Evolutionary conservation across 164 flowering plant genomes (phyloP).

Genomic region (Sextonia rubra): DNA sequence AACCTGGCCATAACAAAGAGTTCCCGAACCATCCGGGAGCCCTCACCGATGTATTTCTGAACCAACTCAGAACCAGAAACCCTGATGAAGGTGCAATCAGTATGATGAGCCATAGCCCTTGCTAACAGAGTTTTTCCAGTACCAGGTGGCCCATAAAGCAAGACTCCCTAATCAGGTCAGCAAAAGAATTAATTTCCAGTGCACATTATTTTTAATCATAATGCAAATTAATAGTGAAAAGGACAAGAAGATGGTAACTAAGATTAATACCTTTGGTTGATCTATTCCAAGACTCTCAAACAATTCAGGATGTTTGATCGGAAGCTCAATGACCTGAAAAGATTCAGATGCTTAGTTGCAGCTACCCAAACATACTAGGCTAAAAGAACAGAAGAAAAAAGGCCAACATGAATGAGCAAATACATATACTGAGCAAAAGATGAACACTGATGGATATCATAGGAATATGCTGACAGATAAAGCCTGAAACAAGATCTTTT

Average conservation of each 20-base stretch:
- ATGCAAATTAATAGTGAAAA: background rate
- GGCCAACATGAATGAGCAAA: background rate
- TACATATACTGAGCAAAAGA: background rate
- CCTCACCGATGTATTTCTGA: constrained; percentile 96
- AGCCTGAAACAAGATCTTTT: background rate
- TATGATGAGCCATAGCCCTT: constrained; percentile 96
- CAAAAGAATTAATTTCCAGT: background rate
- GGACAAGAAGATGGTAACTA: background rate
- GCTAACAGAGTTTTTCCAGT: constrained; percentile 96
- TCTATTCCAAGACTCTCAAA: constrained; percentile 98
- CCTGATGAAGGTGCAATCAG: constrained; percentile 91
- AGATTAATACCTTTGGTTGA: constrained; percentile 75
- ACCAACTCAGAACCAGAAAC: constrained; percentile 95
- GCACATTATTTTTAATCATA: background rate
- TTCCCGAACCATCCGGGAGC: constrained; percentile 94
- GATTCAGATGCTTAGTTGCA: background rate
- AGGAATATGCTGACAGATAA: background rate
- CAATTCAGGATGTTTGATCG: constrained; percentile 92
- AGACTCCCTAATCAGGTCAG: constrained; percentile 55
- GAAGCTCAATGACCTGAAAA: constrained; percentile 91
- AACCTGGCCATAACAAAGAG: constrained; percentile 98
- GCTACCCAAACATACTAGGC: background rate
- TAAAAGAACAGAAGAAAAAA: background rate
- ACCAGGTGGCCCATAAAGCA: constrained; percentile 98
- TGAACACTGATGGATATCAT: background rate